Conservation (phyloP, 148 eudicot species). For the Rhododendron williamsianum region DNA sequence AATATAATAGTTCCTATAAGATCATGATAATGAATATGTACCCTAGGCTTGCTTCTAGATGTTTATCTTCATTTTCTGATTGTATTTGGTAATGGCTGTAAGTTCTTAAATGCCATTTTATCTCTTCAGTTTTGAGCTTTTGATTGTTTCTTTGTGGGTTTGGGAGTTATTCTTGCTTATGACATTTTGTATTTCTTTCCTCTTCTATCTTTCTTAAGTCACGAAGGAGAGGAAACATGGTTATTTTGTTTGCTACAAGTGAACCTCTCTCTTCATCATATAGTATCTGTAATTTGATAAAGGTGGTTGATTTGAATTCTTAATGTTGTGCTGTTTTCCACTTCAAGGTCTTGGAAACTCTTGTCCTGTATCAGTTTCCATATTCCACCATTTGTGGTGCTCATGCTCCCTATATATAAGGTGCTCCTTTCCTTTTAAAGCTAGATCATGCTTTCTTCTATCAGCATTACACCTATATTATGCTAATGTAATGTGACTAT, state of each 20-base stretch:
- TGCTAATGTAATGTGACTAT: background rate
- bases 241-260: background rate
- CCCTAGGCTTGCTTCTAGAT: background rate
- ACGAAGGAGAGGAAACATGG: background rate
- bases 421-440: background rate
- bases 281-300: background rate
- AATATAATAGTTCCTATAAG: background rate
- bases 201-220: background rate
- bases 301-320: background rate
- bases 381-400: background rate
- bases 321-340: background rate
- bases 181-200: background rate
- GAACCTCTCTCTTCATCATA: background rate
- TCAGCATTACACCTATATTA: background rate
- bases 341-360: background rate
- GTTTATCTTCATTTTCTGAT: background rate
- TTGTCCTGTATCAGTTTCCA: background rate
- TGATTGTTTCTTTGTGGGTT: background rate
- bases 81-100: background rate
- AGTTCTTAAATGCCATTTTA: background rate
- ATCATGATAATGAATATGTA: background rate
- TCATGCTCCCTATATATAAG: background rate
- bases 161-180: background rate
- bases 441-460: background rate
- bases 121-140: background rate